Conservation (phyloP, 768 basidiomycete genomes). For the Clitopilus passeckerianus region DNA sequence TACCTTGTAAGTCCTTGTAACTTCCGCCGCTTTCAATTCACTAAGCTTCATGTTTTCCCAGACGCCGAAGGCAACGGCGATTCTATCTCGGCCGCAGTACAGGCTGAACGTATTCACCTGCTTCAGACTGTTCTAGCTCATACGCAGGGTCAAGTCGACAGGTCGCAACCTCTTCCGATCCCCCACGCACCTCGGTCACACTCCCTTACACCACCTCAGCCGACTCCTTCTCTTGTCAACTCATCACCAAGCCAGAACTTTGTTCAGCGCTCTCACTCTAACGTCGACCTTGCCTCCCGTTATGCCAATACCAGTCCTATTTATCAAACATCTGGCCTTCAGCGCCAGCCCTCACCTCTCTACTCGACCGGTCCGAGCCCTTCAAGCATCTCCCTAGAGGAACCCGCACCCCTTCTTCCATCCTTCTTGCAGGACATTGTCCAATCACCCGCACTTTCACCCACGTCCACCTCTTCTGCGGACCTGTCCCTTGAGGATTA, state of each 20-base stretch:
- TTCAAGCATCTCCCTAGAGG: slow-evolving; percentile 19
- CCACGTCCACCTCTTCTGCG: slow-evolving; percentile 60
- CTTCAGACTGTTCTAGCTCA: slow-evolving; percentile 70
- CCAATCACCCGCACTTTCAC: slow-evolving; percentile 60
- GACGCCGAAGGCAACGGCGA: slow-evolving; percentile 88
- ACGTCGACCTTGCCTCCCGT: slow-evolving; percentile 40
- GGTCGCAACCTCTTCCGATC: slow-evolving; percentile 1
- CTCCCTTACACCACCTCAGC: slow-evolving; percentile 42
- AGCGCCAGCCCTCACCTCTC: slow-evolving; percentile 34
- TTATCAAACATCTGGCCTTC: slow-evolving; percentile 60
- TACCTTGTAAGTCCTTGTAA: slow-evolving; percentile 56
- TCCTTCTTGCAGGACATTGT: slow-evolving; percentile 76
- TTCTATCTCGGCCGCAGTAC: slow-evolving; percentile 79
- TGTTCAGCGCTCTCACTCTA: slow-evolving; percentile 50
- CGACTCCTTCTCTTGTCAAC: slow-evolving; percentile 33
- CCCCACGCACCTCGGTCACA: slow-evolving; percentile 31
- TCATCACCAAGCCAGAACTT: slow-evolving; percentile 23
- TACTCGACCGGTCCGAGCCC: slow-evolving; percentile 30
- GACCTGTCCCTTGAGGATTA: slow-evolving; percentile 63
- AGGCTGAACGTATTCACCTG: slow-evolving; percentile 78
- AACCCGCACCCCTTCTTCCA: slow-evolving; percentile 57
- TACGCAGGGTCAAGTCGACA: slow-evolving; percentile 29
- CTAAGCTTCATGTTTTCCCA: slow-evolving; percentile 19
- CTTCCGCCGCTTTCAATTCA: slow-evolving; percentile 4
- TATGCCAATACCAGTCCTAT: slow-evolving; percentile 36